phyloP scores from a whole-genome alignment of 257 asterid genomes.

The Nicotiana noctiflora region DNA sequence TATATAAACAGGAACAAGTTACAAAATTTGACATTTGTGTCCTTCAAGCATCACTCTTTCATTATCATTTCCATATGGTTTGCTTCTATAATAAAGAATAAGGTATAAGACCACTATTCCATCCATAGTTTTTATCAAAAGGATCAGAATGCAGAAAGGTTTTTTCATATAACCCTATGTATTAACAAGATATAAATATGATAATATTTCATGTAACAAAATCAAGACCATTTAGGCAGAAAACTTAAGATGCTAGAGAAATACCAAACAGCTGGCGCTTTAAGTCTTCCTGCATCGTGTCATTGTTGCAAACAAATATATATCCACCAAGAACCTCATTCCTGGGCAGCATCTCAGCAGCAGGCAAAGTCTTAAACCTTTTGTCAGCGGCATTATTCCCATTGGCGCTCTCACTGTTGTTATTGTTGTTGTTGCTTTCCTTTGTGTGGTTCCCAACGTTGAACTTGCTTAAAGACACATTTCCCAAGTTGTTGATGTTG shows the following conservation, averaged over 20 bases:
- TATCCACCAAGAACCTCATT: constrained; percentile 91
- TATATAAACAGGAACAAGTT: not conserved
- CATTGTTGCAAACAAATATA: constrained; percentile 91
- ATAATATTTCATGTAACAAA: not conserved
- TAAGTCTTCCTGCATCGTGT: constrained; percentile 93
- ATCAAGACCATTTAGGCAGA: not conserved
- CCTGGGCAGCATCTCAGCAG: constrained; percentile 87
- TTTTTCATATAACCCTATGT: not conserved
- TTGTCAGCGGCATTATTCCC: constrained; percentile 50
- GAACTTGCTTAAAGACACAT: constrained; percentile 47
- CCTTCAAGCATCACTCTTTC: not conserved
- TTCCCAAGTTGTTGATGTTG: constrained; percentile 29
- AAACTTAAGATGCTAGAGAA: not conserved
- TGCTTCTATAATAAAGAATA: not conserved
- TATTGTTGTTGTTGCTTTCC: constrained; percentile 33
- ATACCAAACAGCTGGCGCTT: constrained; percentile 85
- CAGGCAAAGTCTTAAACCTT: constrained; percentile 93
- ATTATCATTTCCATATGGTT: not conserved
- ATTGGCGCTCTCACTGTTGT: constrained; percentile 41
- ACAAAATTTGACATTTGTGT: not conserved
- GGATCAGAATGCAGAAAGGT: not conserved
- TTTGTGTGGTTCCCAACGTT: constrained; percentile 32
- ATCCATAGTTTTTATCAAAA: not conserved
- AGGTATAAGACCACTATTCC: not conserved
- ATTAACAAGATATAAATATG: not conserved